Evolutionary conservation across 371 early-diverging fungal genomes (phyloP), one percentile per base, ranked within the genome.

Genomic region (Apophysomyces ossiformis): DNA sequence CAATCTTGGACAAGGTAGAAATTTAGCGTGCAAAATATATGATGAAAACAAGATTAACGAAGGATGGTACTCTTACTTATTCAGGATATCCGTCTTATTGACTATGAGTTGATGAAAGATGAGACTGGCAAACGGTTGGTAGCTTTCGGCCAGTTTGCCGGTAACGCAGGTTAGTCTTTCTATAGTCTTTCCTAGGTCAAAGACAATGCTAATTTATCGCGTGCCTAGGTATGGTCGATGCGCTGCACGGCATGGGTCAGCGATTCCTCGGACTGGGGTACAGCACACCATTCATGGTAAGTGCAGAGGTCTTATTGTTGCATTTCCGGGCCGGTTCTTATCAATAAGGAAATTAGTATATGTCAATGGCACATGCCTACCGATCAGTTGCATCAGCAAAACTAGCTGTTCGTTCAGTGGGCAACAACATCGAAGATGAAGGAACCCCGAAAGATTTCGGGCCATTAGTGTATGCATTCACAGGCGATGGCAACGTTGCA

Each of bases 401-500:
- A 60, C 66, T 86, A 9, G 90, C 94, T 38, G 80, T 98, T 9
- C 79, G 87, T 60, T 74, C 87, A 13, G 81, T 95, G 46, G 97
- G 95, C 2, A 86, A 92, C 62, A 81, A 87, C 36, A 96, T 99
- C 64, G 74, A 75, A 69, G 89, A 91, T 61, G 90, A 95, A 68
- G 96, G 97, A 1, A 85, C 98, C 0, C 96, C 97, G 8, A 81
- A 86, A 57, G 86, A 86, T 59, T 92, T 99, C 69, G 94, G 94
- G 1, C 99, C 99, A 7, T 77, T 98, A 79, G 83, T 91, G 12
- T 95, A 96, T 71, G 89, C 89, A 1, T 95, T 99, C 67, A 96
- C 96, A 5, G 99, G 99, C n/a, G 73, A 85, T n/a, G 99, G 99
- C 5, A 93, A 96, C 66, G 99, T 99, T 12, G 82, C 96, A n/a